A percentile compares a stretch with the other conserved stretches of the same genome.
phyloP scores from a whole-genome alignment of 129 eudicot species.

The Kitagawia praeruptora region DNA sequence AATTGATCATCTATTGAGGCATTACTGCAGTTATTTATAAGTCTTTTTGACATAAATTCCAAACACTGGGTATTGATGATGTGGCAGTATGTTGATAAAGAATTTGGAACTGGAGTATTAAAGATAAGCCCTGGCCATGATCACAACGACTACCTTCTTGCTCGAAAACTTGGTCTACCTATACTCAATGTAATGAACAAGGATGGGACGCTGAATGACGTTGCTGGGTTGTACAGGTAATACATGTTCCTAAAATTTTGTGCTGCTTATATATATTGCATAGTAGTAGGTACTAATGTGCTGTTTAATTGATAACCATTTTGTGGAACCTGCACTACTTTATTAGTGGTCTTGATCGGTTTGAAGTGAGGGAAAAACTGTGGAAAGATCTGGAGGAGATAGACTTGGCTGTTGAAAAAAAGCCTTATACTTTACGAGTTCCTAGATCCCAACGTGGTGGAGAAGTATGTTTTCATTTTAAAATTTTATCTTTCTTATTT shows the following conservation, averaged over 20 bases:
- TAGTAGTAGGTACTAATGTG: slow-evolving; percentile 3
- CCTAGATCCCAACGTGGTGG: slow-evolving; percentile 98
- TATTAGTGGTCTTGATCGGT: slow-evolving; percentile 89
- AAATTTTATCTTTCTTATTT: neutral
- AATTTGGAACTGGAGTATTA: slow-evolving; percentile 94
- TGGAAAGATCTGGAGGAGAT: slow-evolving; percentile 92
- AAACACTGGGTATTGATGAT: slow-evolving; percentile 9
- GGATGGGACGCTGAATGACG: slow-evolving; percentile 84
- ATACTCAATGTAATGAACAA: slow-evolving; percentile 94
- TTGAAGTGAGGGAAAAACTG: slow-evolving; percentile 85
- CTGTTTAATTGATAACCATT: slow-evolving; percentile 10
- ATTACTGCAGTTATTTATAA: neutral
- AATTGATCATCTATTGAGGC: neutral
- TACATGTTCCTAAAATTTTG: slow-evolving; percentile 4
- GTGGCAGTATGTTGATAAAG: slow-evolving; percentile 85
- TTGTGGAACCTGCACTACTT: slow-evolving; percentile 2
- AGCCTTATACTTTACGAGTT: slow-evolving; percentile 74
- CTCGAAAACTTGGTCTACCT: slow-evolving; percentile 93
- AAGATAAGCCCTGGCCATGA: slow-evolving; percentile 99
- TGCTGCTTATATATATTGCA: slow-evolving; percentile 2
- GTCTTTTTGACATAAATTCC: neutral
- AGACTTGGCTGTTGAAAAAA: slow-evolving; percentile 79
- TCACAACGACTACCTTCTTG: slow-evolving; percentile 96
- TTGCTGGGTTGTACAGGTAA: slow-evolving; percentile 83
- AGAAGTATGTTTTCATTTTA: slow-evolving; percentile 46